Base-by-base conservation (phyloP, 2,329 filamentous ascomycete genomes). In the Hymenoscyphus albidus region DNA sequence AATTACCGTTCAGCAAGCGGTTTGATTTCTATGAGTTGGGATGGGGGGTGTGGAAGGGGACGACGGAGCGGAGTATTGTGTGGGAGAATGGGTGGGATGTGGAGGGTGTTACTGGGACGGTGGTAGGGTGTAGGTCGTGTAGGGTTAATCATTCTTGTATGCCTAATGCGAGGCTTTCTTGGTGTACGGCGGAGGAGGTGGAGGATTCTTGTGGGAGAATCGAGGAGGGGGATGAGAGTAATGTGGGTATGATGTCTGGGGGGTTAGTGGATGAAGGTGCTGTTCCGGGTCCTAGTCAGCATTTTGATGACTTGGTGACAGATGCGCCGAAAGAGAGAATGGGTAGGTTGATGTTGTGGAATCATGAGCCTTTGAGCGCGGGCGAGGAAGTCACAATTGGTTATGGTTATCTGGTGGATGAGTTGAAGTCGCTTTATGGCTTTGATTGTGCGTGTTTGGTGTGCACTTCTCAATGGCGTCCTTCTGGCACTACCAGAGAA, bases 311-410 rank as follows among this genome's bases (percentile, higher is more conserved):
- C n/a, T 22, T 51, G 44, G 7, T 51, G 12, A 10, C 3, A 22
- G 44, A 22, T n/a, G 44, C 18, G 7, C 18, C n/a, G 0, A 51
- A 22, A n/a, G 44, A 51, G 44, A 51, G 18, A 18, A 12, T n/a
- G 18, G 69, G 66, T 3, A 65, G 67, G 32, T 65, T 72, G 63
- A 64, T 72, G 35, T 68, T 70, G 54, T 70, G 64, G 61, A 73
- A 68, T 63, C 61, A 51, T 27, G 68, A 64, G 31, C 61, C 63
- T 63, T 42, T 72, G n/a, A 38, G 67, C 48, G 54, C 61, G 27
- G 70, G 71, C 10, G 72, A 74, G 59, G 72, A 74, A 58, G 64
- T 74, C 10, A 70, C 68, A 10, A 65, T 73, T 16, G 69, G 72
- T 66, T 74, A 74, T 66, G 71, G 71, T 14, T 69, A 73, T 59